Evolutionary conservation across 1,284 basidiomycete genomes (phyloP).

Genomic region (Porodaedalea pini): DNA sequence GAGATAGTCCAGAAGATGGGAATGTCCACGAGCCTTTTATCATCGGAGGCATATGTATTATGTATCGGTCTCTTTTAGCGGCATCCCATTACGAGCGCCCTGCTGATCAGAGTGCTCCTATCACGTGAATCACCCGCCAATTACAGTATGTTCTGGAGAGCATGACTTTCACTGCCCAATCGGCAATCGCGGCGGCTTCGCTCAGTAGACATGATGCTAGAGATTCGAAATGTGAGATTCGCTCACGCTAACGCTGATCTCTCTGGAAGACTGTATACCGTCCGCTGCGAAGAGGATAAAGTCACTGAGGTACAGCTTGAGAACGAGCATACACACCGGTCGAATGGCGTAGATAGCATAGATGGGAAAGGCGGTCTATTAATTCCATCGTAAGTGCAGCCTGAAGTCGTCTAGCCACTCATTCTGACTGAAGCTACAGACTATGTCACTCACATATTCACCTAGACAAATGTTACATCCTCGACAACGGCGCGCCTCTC

Average conservation of each 20-base stretch:
- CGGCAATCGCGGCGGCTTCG: neutral
- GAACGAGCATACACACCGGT: neutral
- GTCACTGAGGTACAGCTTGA: neutral
- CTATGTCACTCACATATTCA: conserved; percentile 64
- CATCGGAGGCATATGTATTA: too few species aligned
- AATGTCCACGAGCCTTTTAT: neutral
- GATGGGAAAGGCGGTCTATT: conserved; percentile 10
- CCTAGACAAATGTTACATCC: conserved; percentile 64
- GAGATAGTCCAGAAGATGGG: neutral
- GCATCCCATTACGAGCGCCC: too few species aligned
- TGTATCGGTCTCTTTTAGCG: too few species aligned
- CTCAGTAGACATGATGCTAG: neutral
- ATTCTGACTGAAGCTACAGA: too few species aligned
- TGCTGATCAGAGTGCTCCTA: too few species aligned
- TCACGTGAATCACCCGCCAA: neutral
- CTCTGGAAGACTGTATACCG: neutral
- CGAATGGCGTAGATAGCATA: neutral
- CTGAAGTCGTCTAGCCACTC: too few species aligned
- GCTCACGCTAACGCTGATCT: neutral
- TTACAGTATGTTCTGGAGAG: neutral
- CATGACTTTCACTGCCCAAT: neutral
- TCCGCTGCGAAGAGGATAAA: conserved; percentile 1
- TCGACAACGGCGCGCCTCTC: conserved; percentile 49
- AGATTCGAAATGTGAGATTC: conserved; percentile 15
- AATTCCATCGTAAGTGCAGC: conserved; percentile 16